Base-by-base conservation (phyloP, 176 grass and related monocot species). In the Oryza coarctata region DNA sequence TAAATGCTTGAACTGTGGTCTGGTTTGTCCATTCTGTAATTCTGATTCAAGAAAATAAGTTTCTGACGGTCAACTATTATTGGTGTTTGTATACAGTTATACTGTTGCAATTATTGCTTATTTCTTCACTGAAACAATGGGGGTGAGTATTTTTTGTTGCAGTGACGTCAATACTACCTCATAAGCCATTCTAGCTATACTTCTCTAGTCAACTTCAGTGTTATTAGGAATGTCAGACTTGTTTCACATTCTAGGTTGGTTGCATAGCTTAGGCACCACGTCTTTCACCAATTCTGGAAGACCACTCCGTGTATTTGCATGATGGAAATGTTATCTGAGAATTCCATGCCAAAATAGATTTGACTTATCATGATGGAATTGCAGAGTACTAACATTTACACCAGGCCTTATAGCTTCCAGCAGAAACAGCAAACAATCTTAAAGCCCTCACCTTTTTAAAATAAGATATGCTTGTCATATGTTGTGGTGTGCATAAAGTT, bases 11-110 rank as follows among this genome's bases (percentile, higher is more conserved):
- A 68, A 81, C 14, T 45, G n/a, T 68, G 40, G 2, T 36, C 57
- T 0, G 26, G 34, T 68, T 43, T 75, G 30, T 27, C 27, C 60
- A 35, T 66, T 43, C 26, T 83, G 86, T 88, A 88, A 66, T 68
- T 73, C 27, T 60, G 57, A 66, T 43, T 22, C 33, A 18, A 41
- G 26, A 7, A 58, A 83, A 88, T 73, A 83, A 3, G 39, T 76
- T 58, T 12, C 64, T 7, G 26, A 2, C 32, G 62, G 68, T 20
- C 0, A 57, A 44, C 15, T 74, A 38, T 73, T n/a, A 17, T 80
- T 58, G 12, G 5, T 86, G 1, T 36, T 57, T 18, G 5, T 31
- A 2, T 67, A 43, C 11, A 18, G 17, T 7, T 27, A 58, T 18
- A 22, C 22, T 12, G 11, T 36, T 49, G 40, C n/a, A 38, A 7